Base-by-base conservation (phyloP, 225 moss, liverwort and hornwort species). In the Sphagnum tenellum region DNA sequence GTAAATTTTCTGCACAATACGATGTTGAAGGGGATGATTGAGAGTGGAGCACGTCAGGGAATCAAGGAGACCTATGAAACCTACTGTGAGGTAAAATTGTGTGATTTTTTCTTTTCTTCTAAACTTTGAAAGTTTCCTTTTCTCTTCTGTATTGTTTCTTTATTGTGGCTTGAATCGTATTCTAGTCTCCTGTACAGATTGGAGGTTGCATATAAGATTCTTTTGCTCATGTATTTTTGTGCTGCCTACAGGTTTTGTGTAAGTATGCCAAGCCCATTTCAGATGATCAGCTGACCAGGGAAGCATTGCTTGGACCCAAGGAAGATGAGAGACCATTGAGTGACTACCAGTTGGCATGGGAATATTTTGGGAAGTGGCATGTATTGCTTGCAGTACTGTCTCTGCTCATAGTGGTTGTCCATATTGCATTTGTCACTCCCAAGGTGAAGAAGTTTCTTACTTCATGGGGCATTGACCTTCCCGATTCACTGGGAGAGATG, bases 321-420 rank as follows among this genome's bases (percentile, higher is more conserved):
- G 74, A 73, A 46, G 82, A 80, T 4, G 88, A 80, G 60, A 75
- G 47, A 59, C 92, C 88, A 3, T 75, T 82, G 67, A 92, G 83
- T 67, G 89, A 92, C 66, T 88, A 89, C 88, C 84, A 95, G 65
- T 77, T 92, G 46, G 81, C 86, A 46, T 69, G 75, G 64, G 81
- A 82, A 56, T 95, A 95, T 55, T 95, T 95, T n/a, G 95, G 95
- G 66, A 95, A 89, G 70, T 79, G 69, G 54, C 91, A 89, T 48
- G 95, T 95, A 60, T 69, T 95, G 48, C 71, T 92, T 14, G 85
- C 88, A 8, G 67, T 85, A 29, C 51, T 92, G 49, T 89, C 79
- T 8, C 57, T 85, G 67, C 56, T 70, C 59, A 47, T 86, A 46
- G 79, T 95, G 67, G 70, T 92, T 8, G 48, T 95, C 55, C 92